phyloP scores from a whole-genome alignment of 31 red algal genomes.

The Odonthalia washingtoniensis region DNA sequence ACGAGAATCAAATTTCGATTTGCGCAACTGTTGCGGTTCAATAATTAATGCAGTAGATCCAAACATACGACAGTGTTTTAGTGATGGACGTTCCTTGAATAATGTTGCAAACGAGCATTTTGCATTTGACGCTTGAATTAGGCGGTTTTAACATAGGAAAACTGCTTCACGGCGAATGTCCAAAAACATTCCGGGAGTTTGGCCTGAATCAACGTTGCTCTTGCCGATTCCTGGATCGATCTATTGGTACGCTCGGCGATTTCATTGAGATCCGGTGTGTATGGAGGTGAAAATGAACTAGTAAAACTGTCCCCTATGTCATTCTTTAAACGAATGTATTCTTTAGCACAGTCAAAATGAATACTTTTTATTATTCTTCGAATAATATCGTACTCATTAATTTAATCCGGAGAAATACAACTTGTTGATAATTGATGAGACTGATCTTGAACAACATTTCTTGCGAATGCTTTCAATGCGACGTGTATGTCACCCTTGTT shows the following conservation, averaged over 20 bases:
- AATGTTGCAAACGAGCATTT: neutral
- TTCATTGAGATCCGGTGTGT: slow-evolving; percentile 33
- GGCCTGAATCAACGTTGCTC: slow-evolving; percentile 18
- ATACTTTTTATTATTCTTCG: neutral
- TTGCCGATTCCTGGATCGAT: slow-evolving; percentile 7
- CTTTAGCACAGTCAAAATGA: neutral
- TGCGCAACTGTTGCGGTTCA: neutral
- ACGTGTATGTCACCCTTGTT: slow-evolving; percentile 19
- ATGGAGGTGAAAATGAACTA: slow-evolving; percentile 35
- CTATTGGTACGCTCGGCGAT: slow-evolving; percentile 30
- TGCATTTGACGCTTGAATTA: slow-evolving; percentile 11
- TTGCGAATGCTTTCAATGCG: neutral
- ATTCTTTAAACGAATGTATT: neutral
- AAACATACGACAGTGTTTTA: neutral
- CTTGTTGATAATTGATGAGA: too few relatives aligned
- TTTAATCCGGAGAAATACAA: too few relatives aligned
- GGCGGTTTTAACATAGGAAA: neutral
- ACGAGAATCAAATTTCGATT: slow-evolving; percentile 8
- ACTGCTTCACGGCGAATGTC: slow-evolving; percentile 20
- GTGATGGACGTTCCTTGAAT: neutral
- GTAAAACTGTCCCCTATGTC: neutral
- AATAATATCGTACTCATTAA: neutral
- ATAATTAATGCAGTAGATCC: neutral
- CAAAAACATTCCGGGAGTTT: neutral
- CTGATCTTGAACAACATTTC: too few relatives aligned